Percentiles rank a stretch among this genome's conserved stretches.
phyloP scores from a whole-genome alignment of 495 filamentous ascomycete genomes.

The Mytilinidion resinicola region DNA sequence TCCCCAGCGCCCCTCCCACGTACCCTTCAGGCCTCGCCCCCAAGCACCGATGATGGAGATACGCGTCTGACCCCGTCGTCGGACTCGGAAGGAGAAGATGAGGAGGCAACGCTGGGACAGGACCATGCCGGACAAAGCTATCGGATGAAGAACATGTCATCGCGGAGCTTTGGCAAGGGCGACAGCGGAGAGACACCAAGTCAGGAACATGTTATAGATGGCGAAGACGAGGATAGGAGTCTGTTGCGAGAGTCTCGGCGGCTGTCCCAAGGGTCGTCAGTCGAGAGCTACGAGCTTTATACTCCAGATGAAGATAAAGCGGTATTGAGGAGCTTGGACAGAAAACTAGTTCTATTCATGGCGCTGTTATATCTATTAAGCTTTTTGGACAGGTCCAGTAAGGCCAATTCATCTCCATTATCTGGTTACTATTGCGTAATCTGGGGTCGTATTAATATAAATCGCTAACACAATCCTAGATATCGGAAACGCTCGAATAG shows the following conservation, averaged over 20 bases:
- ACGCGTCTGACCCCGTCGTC: background rate
- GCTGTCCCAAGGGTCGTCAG: constrained; percentile 1
- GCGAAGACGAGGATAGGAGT: background rate
- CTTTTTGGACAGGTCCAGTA: constrained; percentile 74
- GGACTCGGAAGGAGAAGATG: background rate
- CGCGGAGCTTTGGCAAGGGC: background rate
- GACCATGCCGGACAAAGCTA: background rate
- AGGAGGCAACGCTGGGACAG: background rate
- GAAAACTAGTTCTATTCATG: constrained; percentile 68
- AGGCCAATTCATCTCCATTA: background rate
- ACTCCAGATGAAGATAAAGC: constrained; percentile 67
- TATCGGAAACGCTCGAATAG: constrained; percentile 55
- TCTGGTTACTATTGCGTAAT: too few species aligned
- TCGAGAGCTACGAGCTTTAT: constrained; percentile 55
- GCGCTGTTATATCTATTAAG: constrained; percentile 75
- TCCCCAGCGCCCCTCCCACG: background rate
- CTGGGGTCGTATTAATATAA: background rate
- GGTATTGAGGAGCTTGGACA: constrained; percentile 69
- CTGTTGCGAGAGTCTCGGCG: background rate
- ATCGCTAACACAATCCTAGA: constrained; percentile 42
- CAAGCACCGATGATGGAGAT: background rate
- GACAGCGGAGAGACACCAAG: background rate
- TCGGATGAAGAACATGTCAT: background rate
- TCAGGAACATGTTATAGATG: background rate
- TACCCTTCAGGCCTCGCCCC: background rate